A percentile compares a stretch with the other conserved stretches of the same genome.
phyloP scores from a whole-genome alignment of 176 grass and related monocot genomes.

The Eragrostis nindensis region DNA sequence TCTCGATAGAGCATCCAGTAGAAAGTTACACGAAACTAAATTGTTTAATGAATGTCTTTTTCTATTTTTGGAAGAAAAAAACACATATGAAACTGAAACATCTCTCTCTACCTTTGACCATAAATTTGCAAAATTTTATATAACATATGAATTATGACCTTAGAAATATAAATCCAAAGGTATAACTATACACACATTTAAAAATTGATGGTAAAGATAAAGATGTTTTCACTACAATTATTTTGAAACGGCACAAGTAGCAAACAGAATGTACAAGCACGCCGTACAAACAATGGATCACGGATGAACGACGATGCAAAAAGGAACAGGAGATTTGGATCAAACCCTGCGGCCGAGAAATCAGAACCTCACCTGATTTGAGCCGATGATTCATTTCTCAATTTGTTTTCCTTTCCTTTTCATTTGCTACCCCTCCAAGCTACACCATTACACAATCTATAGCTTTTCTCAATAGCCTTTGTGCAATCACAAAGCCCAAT shows the following conservation, averaged over 20 bases:
- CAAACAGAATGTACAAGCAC: not conserved
- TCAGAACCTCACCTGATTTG: not conserved
- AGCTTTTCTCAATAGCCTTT: slow-evolving; percentile 27
- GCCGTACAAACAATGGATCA: not conserved
- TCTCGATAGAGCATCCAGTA: too few relatives aligned
- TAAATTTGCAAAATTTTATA: too few relatives aligned
- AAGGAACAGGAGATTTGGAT: not conserved
- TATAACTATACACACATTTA: too few relatives aligned
- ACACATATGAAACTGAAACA: too few relatives aligned
- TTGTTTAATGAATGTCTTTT: too few relatives aligned
- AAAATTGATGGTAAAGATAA: too few relatives aligned
- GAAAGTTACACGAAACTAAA: too few relatives aligned
- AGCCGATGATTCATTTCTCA: not conserved
- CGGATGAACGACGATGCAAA: not conserved
- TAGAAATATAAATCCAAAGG: too few relatives aligned
- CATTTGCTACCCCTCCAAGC: not conserved
- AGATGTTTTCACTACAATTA: too few relatives aligned
- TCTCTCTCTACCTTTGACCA: too few relatives aligned
- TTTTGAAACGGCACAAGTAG: not conserved
- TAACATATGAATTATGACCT: too few relatives aligned
- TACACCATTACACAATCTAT: slow-evolving; percentile 36
- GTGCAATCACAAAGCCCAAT: slow-evolving; percentile 44
- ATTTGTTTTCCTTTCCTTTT: not conserved
- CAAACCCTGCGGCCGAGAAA: not conserved
- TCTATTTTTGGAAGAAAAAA: too few relatives aligned